Evolutionary conservation across 352 stramenopile species (phyloP).

Genomic region (Phytophthora quininea): DNA sequence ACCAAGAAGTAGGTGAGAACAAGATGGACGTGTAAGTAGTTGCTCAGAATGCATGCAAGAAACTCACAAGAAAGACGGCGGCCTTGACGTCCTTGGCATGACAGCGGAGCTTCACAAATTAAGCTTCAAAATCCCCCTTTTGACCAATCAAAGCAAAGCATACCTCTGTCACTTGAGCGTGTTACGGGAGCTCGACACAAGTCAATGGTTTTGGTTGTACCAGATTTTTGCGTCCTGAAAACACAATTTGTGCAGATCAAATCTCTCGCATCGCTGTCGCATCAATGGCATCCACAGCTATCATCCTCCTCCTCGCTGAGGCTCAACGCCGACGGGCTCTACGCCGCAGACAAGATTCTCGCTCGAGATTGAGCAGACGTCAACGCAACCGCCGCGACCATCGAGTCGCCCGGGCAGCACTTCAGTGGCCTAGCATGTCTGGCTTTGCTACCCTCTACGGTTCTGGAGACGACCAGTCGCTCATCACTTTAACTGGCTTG

Average conservation of each 20-base stretch:
- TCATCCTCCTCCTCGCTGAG: not conserved
- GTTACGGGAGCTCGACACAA: too few species aligned
- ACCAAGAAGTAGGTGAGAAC: slow-evolving; percentile 9
- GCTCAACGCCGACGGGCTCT: not conserved
- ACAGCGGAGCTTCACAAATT: too few species aligned
- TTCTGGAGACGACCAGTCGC: not conserved
- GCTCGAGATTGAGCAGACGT: not conserved
- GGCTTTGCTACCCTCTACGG: not conserved
- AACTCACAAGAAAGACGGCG: too few species aligned
- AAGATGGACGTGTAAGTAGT: too few species aligned
- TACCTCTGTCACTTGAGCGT: too few species aligned
- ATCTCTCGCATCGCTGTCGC: not conserved
- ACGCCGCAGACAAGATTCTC: not conserved
- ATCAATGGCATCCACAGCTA: not conserved
- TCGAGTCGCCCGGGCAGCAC: not conserved
- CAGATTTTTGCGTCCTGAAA: not conserved
- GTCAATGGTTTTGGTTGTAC: not conserved
- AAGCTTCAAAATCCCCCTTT: too few species aligned
- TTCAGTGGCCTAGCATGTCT: not conserved
- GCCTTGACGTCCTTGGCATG: too few species aligned
- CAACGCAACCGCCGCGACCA: not conserved
- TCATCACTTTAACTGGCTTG: not conserved
- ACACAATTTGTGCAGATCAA: not conserved
- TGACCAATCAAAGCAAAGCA: too few species aligned
- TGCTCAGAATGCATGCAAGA: too few species aligned